Conservation (phyloP, 345 rosid species). For the Eucalyptus fibrosa region DNA sequence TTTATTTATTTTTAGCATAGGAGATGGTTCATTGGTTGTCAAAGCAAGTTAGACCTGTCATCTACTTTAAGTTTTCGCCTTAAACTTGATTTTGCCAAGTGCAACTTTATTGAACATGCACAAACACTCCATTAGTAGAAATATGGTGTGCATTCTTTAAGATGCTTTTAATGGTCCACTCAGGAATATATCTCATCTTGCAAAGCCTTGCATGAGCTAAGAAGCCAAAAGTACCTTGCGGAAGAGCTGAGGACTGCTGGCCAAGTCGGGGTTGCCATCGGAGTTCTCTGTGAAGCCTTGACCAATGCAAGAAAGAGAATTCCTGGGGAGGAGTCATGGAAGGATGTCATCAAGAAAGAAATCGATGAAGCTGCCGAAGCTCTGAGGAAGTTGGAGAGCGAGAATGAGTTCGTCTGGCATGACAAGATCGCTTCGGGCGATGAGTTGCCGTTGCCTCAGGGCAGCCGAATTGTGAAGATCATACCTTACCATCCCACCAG, state of each 20-base stretch:
- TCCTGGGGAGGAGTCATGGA: constrained; percentile 54
- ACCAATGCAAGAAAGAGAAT: constrained; percentile 9
- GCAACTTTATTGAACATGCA: neutral
- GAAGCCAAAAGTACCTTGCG: constrained; percentile 43
- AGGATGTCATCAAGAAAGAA: constrained; percentile 21
- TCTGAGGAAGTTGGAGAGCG: constrained; percentile 35
- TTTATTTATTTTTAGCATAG: neutral
- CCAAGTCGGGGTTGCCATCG: constrained; percentile 41
- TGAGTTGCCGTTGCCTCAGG: constrained; percentile 45
- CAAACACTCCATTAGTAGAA: neutral
- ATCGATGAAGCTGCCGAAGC: constrained; percentile 19
- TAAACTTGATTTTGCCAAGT: neutral
- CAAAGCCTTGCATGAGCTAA: constrained; percentile 53
- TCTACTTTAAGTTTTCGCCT: neutral
- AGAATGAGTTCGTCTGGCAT: constrained; percentile 50
- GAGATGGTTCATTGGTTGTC: neutral
- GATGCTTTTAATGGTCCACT: neutral
- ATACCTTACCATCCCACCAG: constrained; percentile 38
- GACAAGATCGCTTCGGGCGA: constrained; percentile 29
- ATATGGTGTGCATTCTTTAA: neutral
- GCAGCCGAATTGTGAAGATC: constrained; percentile 41
- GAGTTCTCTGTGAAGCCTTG: constrained; percentile 44
- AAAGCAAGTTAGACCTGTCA: neutral
- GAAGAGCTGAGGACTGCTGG: constrained; percentile 18
- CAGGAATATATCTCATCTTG: constrained; percentile 51